These are phyloP conservation scores for Rhizophlyctis rosea DNA, from an alignment of 192 early-diverging fungal species.

Conservation along the genomic window DNA sequence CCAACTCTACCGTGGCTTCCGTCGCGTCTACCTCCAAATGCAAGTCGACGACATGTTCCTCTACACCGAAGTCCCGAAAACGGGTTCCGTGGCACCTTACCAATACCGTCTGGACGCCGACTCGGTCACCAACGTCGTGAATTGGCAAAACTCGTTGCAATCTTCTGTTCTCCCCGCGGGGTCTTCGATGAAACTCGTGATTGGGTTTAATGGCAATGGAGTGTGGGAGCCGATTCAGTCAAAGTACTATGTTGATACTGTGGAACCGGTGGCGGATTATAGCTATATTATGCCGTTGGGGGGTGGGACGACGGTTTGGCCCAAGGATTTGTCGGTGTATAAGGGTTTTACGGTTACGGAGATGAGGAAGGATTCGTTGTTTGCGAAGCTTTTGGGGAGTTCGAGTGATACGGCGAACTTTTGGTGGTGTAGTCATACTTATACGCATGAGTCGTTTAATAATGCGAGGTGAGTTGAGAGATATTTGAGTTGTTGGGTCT, in stretches of 20 bases:
- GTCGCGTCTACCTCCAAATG: constrained; percentile 45
- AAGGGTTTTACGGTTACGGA: background rate
- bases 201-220: constrained; percentile 47
- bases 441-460: constrained; percentile 38
- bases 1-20: constrained; percentile 42
- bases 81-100: background rate
- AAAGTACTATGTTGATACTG: constrained; percentile 13
- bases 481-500: too few relatives aligned
- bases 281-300: constrained; percentile 38
- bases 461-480: too few relatives aligned
- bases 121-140: constrained; percentile 30
- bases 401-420: constrained; percentile 16
- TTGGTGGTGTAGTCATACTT: constrained; percentile 42
- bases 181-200: constrained; percentile 33
- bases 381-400: constrained; percentile 16
- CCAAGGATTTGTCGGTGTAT: constrained; percentile 10
- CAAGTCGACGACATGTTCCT: constrained; percentile 13
- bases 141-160: constrained; percentile 43
- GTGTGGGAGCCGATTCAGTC: constrained; percentile 19
- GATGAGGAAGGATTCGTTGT: constrained; percentile 32
- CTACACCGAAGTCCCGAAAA: too few relatives aligned
- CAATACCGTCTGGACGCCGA: constrained; percentile 20
- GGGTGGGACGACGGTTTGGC: constrained; percentile 35
- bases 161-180: constrained; percentile 39
- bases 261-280: constrained; percentile 8